Evolutionary conservation across 306 rosid species (phyloP), one percentile per base, ranked within the genome.

Genomic region (Lablab purpureus): DNA sequence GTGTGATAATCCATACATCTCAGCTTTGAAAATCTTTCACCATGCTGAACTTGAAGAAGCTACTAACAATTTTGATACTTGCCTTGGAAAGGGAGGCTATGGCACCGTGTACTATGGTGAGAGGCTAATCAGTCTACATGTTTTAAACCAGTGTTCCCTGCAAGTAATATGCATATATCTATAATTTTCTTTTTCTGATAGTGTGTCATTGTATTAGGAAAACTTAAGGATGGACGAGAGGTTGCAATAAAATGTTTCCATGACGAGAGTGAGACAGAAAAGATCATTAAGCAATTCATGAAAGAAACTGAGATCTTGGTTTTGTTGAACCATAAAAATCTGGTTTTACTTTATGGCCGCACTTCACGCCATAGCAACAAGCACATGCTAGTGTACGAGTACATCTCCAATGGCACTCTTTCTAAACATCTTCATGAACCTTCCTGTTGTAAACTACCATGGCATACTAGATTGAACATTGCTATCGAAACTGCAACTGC

Each of bases 211-310:
- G 50, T 49, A n/a, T 34, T 55, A 92, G 94, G 94, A 66, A 71
- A 82, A 81, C 90, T 92, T 43, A 60, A 18, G 15, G 97, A 90
- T 49, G 93, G 93, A 36, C 67, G 94, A 59, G 54, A 70, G 10
- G 90, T 90, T 67, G 97, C 91, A 40, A 83, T 90, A 34, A 92
- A 92, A 81, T 85, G 91, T 21, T 87, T 85, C 56, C 85, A 83
- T 5, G 89, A 87, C 25, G 81, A 32, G 4, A 62, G 8, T 1
- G 66, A 68, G 84, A 74, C 77, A 22, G 74, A 49, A 50, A 87
- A 30, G 66, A 85, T 85, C 67, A 78, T 88, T 12, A 74, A 83
- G 83, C 91, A 92, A 69, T 92, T 92, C 84, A 81, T 70, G 87
- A 90, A 92, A 40, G 94, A 90, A 83, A 69, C 85, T n/a, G 73